Evolutionary conservation across 148 eudicot genomes (phyloP).

Genomic region (Rhododendron simsii): DNA sequence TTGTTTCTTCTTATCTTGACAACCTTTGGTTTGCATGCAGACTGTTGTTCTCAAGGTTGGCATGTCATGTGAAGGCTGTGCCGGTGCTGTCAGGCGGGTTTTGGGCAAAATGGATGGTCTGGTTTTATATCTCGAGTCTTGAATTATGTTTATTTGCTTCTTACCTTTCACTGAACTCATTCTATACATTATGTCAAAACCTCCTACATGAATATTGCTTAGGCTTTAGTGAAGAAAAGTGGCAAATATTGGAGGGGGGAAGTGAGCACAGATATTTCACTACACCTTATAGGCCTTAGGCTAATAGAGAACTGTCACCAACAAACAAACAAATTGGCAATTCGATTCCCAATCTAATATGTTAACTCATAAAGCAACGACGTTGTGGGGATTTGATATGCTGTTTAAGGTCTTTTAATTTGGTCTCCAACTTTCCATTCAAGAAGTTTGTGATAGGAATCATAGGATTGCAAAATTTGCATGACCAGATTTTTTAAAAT

Average conservation of each 20-base stretch:
- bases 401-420: neutral
- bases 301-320: neutral
- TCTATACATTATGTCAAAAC: neutral
- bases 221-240: neutral
- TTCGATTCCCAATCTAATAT: neutral
- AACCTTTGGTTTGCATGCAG: conserved; percentile 32
- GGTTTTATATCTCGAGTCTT: conserved; percentile 4
- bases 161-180: neutral
- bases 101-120: conserved; percentile 85
- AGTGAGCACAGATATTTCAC: neutral
- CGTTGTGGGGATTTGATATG: neutral
- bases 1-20: neutral
- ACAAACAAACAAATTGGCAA: neutral
- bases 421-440: neutral
- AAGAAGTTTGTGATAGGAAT: neutral
- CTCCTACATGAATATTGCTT: neutral
- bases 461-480: neutral
- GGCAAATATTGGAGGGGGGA: neutral
- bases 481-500: neutral
- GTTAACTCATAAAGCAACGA: neutral
- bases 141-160: neutral
- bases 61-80: conserved; percentile 91
- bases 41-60: conserved; percentile 82
- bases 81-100: conserved; percentile 84
- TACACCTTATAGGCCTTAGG: neutral